Conservation (phyloP, 1,284 basidiomycete species). For the Puccinia novopanici region DNA sequence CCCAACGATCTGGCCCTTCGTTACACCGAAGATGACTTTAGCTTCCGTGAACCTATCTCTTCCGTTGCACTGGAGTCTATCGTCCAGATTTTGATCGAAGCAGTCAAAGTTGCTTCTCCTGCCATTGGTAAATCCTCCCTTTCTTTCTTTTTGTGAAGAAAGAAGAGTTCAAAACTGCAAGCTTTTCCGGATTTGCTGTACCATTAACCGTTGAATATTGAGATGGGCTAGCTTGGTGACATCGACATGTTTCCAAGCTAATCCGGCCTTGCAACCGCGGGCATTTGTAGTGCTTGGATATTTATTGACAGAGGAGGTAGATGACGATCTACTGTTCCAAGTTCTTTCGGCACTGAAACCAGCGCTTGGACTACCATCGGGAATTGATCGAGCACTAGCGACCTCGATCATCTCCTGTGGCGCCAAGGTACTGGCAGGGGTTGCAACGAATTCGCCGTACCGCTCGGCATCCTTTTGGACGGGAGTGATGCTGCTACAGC, state of each 20-base stretch:
- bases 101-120: slow-evolving; percentile 70
- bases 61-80: slow-evolving; percentile 72
- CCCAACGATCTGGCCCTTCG: slow-evolving; percentile 59
- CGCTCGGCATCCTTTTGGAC: slow-evolving; percentile 77
- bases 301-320: slow-evolving; percentile 72
- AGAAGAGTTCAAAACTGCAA: neutral
- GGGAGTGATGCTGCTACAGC: slow-evolving; percentile 70
- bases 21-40: slow-evolving; percentile 59
- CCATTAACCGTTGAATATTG: slow-evolving; percentile 87
- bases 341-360: slow-evolving; percentile 70
- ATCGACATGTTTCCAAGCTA: slow-evolving; percentile 87
- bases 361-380: slow-evolving; percentile 66
- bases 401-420: slow-evolving; percentile 50
- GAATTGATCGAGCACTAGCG: slow-evolving; percentile 63
- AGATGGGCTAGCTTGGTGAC: slow-evolving; percentile 91
- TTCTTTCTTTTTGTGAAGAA: neutral
- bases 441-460: slow-evolving; percentile 75
- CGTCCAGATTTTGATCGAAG: slow-evolving; percentile 67
- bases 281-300: slow-evolving; percentile 82
- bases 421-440: slow-evolving; percentile 57
- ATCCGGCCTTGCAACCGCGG: slow-evolving; percentile 82
- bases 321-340: slow-evolving; percentile 84
- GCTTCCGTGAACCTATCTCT: slow-evolving; percentile 66
- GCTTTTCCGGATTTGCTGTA: too few relatives aligned
- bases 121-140: slow-evolving; percentile 66